These are phyloP conservation scores for Zychaea mexicana DNA, from an alignment of 371 early-diverging fungal species.

Conservation along the genomic window DNA sequence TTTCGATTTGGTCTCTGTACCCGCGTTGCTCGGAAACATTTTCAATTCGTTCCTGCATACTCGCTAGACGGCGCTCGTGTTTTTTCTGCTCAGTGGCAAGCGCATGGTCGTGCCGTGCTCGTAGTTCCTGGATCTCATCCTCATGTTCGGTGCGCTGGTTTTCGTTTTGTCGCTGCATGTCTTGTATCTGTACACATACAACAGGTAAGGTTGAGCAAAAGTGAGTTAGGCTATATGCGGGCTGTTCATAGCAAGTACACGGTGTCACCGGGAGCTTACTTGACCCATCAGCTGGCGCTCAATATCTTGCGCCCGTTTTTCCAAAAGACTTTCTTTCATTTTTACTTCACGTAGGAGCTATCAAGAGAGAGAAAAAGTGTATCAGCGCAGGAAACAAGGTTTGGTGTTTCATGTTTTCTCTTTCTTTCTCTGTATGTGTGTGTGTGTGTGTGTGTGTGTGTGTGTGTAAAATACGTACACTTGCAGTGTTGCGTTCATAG, in stretches of 20 bases:
- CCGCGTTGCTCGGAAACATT: conserved; percentile 12
- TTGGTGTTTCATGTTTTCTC: background rate
- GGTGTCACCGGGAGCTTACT: too few relatives aligned
- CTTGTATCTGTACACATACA: conserved; percentile 10
- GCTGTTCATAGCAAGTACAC: too few relatives aligned
- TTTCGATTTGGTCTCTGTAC: background rate
- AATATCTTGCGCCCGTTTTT: conserved; percentile 27
- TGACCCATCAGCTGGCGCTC: conserved; percentile 20
- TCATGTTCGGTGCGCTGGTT: conserved; percentile 13
- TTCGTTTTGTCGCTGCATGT: conserved; percentile 17
- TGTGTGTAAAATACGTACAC: conserved; percentile 20
- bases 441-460: background rate
- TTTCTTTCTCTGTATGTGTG: too few relatives aligned
- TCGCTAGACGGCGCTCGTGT: conserved; percentile 22
- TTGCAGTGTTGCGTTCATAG: conserved; percentile 31
- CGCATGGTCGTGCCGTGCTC: conserved; percentile 14
- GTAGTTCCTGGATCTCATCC: conserved; percentile 15
- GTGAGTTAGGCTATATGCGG: background rate
- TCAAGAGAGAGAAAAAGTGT: background rate
- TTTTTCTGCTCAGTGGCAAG: conserved; percentile 25
- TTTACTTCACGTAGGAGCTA: conserved; percentile 36
- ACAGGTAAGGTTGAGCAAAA: background rate
- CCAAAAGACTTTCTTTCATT: conserved; percentile 27
- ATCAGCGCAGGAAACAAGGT: too few relatives aligned
- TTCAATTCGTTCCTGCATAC: conserved; percentile 23